phyloP scores from a whole-genome alignment of 345 rosid genomes.

The Citrus unshiu region DNA sequence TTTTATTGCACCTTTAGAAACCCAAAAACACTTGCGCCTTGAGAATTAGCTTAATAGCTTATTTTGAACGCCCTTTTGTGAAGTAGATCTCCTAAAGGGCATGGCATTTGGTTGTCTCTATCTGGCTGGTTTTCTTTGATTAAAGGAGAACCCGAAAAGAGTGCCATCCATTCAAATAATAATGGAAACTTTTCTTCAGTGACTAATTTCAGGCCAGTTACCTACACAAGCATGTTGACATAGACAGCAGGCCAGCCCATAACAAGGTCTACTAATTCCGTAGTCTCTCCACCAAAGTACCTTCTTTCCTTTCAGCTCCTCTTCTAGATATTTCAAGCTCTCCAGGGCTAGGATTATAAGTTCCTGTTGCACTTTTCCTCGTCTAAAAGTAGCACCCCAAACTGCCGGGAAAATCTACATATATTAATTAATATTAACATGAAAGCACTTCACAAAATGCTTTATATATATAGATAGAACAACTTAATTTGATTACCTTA shows the following conservation, averaged over 20 bases:
- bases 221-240: conserved; percentile 15
- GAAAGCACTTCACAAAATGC: too few species aligned
- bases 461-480: too few species aligned
- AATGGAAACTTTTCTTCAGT: conserved; percentile 23
- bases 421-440: background rate
- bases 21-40: too few species aligned
- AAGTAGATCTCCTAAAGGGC: too few species aligned
- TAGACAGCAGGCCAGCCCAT: conserved; percentile 32
- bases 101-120: too few species aligned
- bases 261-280: conserved; percentile 31
- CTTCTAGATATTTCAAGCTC: conserved; percentile 27
- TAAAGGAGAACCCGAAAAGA: too few species aligned
- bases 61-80: too few species aligned
- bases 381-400: conserved; percentile 7
- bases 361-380: conserved; percentile 27
- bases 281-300: conserved; percentile 33
- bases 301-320: conserved; percentile 34
- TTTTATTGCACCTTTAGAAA: too few species aligned
- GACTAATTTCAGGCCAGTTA: background rate
- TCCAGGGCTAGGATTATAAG: background rate
- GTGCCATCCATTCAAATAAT: too few species aligned
- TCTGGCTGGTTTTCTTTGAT: too few species aligned
- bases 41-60: too few species aligned
- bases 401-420: conserved; percentile 17
- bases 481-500: conserved; percentile 11